phyloP scores from a whole-genome alignment of 2,329 filamentous ascomycete genomes.

The Metarhizium robertsii region DNA sequence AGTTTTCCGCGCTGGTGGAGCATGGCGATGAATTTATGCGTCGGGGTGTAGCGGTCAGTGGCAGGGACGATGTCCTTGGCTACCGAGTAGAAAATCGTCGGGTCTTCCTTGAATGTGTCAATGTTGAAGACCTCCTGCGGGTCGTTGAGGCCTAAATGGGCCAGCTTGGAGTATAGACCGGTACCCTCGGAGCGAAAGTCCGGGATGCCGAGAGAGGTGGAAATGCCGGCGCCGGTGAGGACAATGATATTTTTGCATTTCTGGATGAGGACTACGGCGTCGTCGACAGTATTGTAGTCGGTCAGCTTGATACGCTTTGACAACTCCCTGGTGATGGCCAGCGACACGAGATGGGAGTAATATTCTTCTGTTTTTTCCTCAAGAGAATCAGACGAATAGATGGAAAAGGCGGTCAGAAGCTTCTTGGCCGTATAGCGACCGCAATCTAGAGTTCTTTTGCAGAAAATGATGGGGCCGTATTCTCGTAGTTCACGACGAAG shows the following conservation, averaged over 20 bases:
- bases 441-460: conserved; percentile 59
- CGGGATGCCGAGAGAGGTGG: conserved; percentile 90
- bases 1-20: conserved; percentile 83
- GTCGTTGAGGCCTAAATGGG: conserved; percentile 66
- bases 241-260: conserved; percentile 79
- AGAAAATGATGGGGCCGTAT: conserved; percentile 70
- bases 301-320: conserved; percentile 70
- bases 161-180: conserved; percentile 80
- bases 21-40: conserved; percentile 86
- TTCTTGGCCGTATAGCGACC: conserved; percentile 69
- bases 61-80: conserved; percentile 84
- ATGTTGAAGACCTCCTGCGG: conserved; percentile 97
- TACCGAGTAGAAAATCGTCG: conserved; percentile 81
- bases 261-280: conserved; percentile 70
- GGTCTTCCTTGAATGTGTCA: conserved; percentile 73
- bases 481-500: conserved; percentile 64
- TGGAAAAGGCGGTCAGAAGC: conserved; percentile 76
- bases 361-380: conserved; percentile 58
- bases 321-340: conserved; percentile 72
- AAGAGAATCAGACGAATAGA: conserved; percentile 64
- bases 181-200: conserved; percentile 93
- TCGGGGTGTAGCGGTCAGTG: conserved; percentile 74
- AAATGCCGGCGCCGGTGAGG: conserved; percentile 91
- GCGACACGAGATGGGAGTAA: conserved; percentile 65
- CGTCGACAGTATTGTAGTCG: conserved; percentile 76